Conservation (phyloP, 768 basidiomycete species). For the Lactifluus pinguis region DNA sequence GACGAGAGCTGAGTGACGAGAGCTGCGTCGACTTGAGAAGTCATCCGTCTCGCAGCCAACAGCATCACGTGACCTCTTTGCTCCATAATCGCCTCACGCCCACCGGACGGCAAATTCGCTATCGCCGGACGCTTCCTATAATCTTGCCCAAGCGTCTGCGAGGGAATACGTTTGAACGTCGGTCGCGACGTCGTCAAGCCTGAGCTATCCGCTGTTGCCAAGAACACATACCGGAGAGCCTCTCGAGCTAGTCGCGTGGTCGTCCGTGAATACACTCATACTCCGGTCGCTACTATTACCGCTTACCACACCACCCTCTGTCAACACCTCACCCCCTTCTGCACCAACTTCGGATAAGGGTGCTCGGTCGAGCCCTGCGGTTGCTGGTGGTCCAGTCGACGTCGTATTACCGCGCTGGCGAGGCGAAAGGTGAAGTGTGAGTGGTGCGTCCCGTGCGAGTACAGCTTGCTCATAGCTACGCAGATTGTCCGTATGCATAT, state of each 20-base stretch:
- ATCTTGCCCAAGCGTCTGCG: too few relatives aligned
- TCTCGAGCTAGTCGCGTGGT: slow-evolving; percentile 5
- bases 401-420: slow-evolving; percentile 24
- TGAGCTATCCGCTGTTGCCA: too few relatives aligned
- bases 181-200: slow-evolving; percentile 18
- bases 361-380: slow-evolving; percentile 15
- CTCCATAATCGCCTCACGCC: neutral
- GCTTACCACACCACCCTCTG: neutral
- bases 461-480: slow-evolving; percentile 69
- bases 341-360: neutral
- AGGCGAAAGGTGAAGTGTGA: slow-evolving; percentile 47
- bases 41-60: slow-evolving; percentile 11
- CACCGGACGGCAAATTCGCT: too few relatives aligned
- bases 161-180: too few relatives aligned
- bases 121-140: slow-evolving; percentile 33
- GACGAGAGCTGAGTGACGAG: neutral
- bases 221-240: neutral
- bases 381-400: slow-evolving; percentile 1
- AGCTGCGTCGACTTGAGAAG: slow-evolving; percentile 8
- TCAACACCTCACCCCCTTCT: neutral
- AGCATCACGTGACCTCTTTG: too few relatives aligned
- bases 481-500: slow-evolving; percentile 48
- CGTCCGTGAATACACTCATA: slow-evolving; percentile 1
- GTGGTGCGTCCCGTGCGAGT: slow-evolving; percentile 54
- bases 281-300: slow-evolving; percentile 12